Percentiles rank a stretch among this genome's conserved stretches.
Conservation (phyloP, 352 stramenopile genomes). For the Phytopythium montanum region DNA sequence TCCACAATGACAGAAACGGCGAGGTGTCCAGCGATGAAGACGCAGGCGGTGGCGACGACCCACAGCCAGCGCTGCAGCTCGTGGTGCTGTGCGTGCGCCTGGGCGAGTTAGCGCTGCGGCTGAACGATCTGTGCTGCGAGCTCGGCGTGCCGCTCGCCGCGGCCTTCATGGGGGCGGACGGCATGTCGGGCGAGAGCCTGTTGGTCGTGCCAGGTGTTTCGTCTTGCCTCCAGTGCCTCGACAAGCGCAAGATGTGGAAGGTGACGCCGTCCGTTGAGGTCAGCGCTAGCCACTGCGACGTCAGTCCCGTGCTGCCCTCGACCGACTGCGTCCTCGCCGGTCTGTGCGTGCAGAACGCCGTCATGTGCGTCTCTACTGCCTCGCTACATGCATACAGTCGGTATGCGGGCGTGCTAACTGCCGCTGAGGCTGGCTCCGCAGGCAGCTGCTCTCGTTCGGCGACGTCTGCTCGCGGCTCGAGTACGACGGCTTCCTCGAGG, state of each 20-base stretch:
- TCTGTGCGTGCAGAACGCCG: conserved; percentile 33
- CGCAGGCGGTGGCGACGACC: not conserved
- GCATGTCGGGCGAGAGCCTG: conserved; percentile 35
- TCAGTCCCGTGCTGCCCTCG: conserved; percentile 20
- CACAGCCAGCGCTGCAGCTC: conserved; percentile 9
- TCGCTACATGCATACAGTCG: no score
- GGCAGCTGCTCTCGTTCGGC: conserved; percentile 25
- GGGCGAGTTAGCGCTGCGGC: conserved; percentile 19
- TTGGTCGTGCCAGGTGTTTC: conserved; percentile 29
- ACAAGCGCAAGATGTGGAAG: conserved; percentile 42
- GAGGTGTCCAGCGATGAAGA: conserved; percentile 1
- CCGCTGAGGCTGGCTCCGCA: not conserved
- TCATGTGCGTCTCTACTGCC: conserved; percentile 20
- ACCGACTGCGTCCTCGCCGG: conserved; percentile 47
- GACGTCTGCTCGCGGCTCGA: conserved; percentile 34
- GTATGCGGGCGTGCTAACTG: not conserved
- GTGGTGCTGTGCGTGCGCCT: conserved; percentile 32
- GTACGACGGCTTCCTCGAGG: conserved; percentile 43
- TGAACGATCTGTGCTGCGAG: conserved; percentile 48
- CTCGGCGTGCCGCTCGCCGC: conserved; percentile 30
- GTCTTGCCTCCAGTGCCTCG: conserved; percentile 41
- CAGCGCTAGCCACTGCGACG: not conserved
- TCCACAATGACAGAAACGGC: not conserved
- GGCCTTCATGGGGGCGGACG: conserved; percentile 21
- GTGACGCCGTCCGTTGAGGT: not conserved